Evolutionary conservation across 805 yeast genomes (phyloP).

Genomic region (Sporopachydermia lactativora): DNA sequence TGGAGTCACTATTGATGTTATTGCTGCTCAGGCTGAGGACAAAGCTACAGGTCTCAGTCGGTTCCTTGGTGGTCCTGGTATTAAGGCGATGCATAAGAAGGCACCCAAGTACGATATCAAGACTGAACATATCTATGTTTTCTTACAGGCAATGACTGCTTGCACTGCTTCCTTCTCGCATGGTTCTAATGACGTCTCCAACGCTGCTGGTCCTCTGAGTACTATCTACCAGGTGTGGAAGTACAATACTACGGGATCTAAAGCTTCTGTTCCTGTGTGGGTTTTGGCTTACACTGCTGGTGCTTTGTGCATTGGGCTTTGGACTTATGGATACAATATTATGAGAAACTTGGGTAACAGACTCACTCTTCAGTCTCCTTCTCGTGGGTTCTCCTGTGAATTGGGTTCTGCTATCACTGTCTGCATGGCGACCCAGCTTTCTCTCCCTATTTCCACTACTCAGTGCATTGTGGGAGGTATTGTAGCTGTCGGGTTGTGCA

Average conservation of each 20-base stretch:
- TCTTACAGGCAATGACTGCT: constrained; percentile 60
- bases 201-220: constrained; percentile 65
- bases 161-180: constrained; percentile 73
- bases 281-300: constrained; percentile 53
- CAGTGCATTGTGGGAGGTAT: constrained; percentile 72
- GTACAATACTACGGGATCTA: constrained; percentile 26
- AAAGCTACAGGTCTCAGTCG: constrained; percentile 4
- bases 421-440: constrained; percentile 59
- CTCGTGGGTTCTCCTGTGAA: constrained; percentile 67
- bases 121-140: constrained; percentile 52
- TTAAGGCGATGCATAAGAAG: constrained; percentile 35
- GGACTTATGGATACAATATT: constrained; percentile 61
- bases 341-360: constrained; percentile 63
- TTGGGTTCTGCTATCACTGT: constrained; percentile 67
- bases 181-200: constrained; percentile 69
- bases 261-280: constrained; percentile 57
- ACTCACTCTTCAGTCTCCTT: constrained; percentile 61
- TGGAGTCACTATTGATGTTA: constrained; percentile 55
- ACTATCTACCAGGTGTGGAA: constrained; percentile 51
- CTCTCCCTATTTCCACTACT: constrained; percentile 65
- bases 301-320: constrained; percentile 50
- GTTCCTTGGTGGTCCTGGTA: constrained; percentile 5
- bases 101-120: constrained; percentile 60
- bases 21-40: constrained; percentile 29
- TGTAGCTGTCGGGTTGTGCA: constrained; percentile 62